Evolutionary conservation across 2,329 filamentous ascomycete species (phyloP).

Genomic region (Acephala macrosclerotiorum): DNA sequence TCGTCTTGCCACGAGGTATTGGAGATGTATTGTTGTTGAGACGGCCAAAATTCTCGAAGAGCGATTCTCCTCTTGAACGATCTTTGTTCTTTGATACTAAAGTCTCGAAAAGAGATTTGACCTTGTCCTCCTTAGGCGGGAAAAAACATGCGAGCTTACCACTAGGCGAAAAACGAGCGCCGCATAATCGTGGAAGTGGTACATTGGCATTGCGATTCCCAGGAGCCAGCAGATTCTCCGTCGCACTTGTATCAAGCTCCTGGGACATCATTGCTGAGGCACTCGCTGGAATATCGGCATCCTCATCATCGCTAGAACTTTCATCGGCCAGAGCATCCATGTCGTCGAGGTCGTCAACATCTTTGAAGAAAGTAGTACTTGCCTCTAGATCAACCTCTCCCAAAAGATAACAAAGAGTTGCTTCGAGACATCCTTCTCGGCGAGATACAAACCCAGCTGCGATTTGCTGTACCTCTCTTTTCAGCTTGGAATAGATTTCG

Average conservation of each 20-base stretch:
- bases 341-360: constrained; percentile 62
- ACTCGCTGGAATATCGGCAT: constrained; percentile 51
- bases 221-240: constrained; percentile 60
- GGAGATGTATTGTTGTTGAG: constrained; percentile 58
- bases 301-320: constrained; percentile 85
- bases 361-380: constrained; percentile 67
- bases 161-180: constrained; percentile 66
- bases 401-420: constrained; percentile 67
- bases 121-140: constrained; percentile 68
- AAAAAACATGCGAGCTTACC: constrained; percentile 73
- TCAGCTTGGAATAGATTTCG: constrained; percentile 59
- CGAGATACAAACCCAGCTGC: constrained; percentile 61
- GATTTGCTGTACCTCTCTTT: constrained; percentile 63
- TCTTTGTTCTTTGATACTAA: constrained; percentile 55
- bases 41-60: constrained; percentile 71
- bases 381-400: constrained; percentile 67
- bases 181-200: constrained; percentile 64
- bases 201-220: constrained; percentile 59
- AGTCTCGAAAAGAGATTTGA: constrained; percentile 55
- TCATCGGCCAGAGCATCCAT: constrained; percentile 69
- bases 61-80: constrained; percentile 54
- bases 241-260: constrained; percentile 61
- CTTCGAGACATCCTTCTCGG: constrained; percentile 68
- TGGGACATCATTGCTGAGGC: constrained; percentile 64
- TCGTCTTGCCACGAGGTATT: constrained; percentile 49